Evolutionary conservation across 805 yeast genomes (phyloP), one percentile per base, ranked within the genome.

Genomic region (Candida caryicola): DNA sequence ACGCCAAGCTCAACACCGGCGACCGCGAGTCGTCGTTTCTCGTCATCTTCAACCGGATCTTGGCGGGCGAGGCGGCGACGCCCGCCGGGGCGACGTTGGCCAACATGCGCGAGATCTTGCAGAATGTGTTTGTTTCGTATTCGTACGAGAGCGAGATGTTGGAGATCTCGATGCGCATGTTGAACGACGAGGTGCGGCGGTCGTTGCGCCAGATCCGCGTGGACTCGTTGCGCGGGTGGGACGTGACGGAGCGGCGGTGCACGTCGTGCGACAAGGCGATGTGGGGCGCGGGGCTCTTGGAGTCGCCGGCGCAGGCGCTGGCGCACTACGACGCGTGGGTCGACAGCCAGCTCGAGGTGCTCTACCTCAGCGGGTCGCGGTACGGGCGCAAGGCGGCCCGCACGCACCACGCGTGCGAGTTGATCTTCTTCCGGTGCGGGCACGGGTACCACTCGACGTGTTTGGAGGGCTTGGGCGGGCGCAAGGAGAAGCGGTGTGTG

Each of bases 271-370:
- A 87, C 1, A 79, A 79, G 44, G 64, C 65, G 15, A 62, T 89
- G 23, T 82, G 89, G 80, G 96, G 96, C 0, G 54, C 84, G 2
- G n/a, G n/a, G n/a, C n/a, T n/a, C n/a, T n/a, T n/a, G n/a, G n/a
- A n/a, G n/a, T 64, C 71, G 17, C 34, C 31, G 2, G 96, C 96
- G 0, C 7, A 34, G 6, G 23, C 25, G 12, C 63, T 76, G 2
- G 67, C 62, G 6, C 67, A 74, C 28, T 74, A 75, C 37, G 68
- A 70, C 30, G 65, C 73, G 3, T 84, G 90, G 90, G 83, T 78
- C 50, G 66, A 68, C 18, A 50, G 61, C 7, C 57, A 63, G 38
- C 44, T 42, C 2, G 31, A 38, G 15, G 28, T 23, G 8, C 28
- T 41, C 3, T 31, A 33, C 19, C 26, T 21, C 18, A 33, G 18